A percentile compares a stretch with the other conserved stretches of the same genome.
Conservation (phyloP, 495 filamentous ascomycete species). For the Penicillium atrosanguineum region DNA sequence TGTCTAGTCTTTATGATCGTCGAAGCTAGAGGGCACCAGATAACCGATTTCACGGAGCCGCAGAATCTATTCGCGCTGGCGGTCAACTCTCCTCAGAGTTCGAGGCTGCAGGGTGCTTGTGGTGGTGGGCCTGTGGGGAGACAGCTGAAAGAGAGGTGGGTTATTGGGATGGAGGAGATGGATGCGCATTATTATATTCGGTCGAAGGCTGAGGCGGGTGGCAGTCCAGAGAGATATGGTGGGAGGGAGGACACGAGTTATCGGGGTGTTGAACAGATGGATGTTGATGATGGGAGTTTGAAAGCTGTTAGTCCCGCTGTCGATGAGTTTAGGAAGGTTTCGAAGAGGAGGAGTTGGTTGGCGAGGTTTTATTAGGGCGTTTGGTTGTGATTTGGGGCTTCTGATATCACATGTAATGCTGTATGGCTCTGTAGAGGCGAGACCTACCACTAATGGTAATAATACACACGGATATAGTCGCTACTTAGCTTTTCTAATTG, state of each 20-base stretch:
- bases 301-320: constrained; percentile 30
- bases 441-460: no score
- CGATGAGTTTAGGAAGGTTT: constrained; percentile 31
- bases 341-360: constrained; percentile 23
- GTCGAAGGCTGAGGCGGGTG: constrained; percentile 26
- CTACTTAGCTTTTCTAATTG: no score
- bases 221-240: not conserved
- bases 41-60: constrained; percentile 75
- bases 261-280: constrained; percentile 13
- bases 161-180: constrained; percentile 45
- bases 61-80: constrained; percentile 68
- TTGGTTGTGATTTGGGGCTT: not conserved
- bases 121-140: constrained; percentile 55
- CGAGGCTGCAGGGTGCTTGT: constrained; percentile 57
- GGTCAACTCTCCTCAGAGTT: constrained; percentile 61
- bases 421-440: not conserved
- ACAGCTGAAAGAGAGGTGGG: constrained; percentile 59
- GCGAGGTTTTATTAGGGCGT: constrained; percentile 26
- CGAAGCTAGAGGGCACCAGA: constrained; percentile 49
- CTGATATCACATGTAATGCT: not conserved
- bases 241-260: constrained; percentile 1
- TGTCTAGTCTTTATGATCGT: constrained; percentile 57
- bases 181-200: constrained; percentile 40
- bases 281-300: constrained; percentile 15
- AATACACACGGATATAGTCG: no score